A percentile compares a stretch with the other conserved stretches of the same genome.
Evolutionary conservation across 176 grass and related monocot genomes (phyloP).

Genomic region (Triticum timopheevii): DNA sequence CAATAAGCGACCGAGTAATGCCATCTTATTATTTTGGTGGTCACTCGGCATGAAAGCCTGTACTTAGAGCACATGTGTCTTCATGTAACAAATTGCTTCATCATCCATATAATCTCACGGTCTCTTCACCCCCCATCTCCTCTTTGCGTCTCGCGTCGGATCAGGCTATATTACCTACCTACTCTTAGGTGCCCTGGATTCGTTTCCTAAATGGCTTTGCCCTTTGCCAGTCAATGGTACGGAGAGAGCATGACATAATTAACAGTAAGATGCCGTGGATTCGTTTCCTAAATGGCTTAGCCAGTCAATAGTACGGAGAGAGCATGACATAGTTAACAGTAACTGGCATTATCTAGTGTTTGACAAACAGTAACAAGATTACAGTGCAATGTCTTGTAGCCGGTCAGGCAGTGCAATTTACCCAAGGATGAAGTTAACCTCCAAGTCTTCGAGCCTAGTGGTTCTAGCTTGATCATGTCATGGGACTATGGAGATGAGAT

Average conservation of each 20-base stretch:
- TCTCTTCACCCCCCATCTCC: neutral
- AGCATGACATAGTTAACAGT: neutral
- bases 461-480: constrained; percentile 7
- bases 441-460: neutral
- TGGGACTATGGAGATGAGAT: neutral
- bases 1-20: constrained; percentile 13
- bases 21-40: constrained; percentile 26
- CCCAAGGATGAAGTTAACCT: neutral
- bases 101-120: neutral
- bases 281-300: constrained; percentile 7
- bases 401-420: neutral
- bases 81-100: constrained; percentile 18
- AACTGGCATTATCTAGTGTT: neutral
- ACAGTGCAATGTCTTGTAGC: neutral
- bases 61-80: neutral
- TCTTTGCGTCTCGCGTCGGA: neutral
- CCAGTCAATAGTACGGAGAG: neutral
- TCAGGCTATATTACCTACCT: neutral
- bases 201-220: constrained; percentile 5
- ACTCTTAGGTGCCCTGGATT: neutral
- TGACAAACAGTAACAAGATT: constrained; percentile 12
- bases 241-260: neutral
- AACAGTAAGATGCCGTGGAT: neutral
- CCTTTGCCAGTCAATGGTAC: neutral
- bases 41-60: neutral